Percentiles rank a stretch among this genome's conserved stretches.
phyloP scores from a whole-genome alignment of 2,329 filamentous ascomycete genomes.

The Pseudogymnoascus sp. region DNA sequence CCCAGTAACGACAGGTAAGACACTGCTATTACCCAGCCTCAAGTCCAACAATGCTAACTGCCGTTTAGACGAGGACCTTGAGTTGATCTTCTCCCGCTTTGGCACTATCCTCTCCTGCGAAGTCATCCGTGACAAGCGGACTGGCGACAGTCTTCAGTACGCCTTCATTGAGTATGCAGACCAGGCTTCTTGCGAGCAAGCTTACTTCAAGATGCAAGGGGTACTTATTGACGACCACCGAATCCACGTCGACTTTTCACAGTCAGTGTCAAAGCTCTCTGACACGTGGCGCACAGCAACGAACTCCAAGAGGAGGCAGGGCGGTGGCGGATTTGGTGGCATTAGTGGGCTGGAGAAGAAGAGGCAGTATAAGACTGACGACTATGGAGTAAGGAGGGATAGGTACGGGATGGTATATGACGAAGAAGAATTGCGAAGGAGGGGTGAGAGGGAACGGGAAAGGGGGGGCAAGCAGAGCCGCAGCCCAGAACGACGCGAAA shows the following conservation, averaged over 20 bases:
- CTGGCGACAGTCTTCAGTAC: conserved; percentile 91
- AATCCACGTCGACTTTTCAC: conserved; percentile 97
- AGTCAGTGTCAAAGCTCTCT: conserved; percentile 81
- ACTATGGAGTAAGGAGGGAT: conserved; percentile 32
- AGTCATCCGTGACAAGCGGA: conserved; percentile 88
- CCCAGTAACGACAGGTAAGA: conserved; percentile 69
- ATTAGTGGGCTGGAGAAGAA: conserved; percentile 82
- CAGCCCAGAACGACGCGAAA: conserved; percentile 31
- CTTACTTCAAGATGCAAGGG: conserved; percentile 98
- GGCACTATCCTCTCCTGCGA: conserved; percentile 93
- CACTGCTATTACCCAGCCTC: not conserved
- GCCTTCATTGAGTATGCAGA: conserved; percentile 96
- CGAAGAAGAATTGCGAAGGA: conserved; percentile 54
- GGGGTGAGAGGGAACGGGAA: conserved; percentile 35
- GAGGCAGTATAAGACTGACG: conserved; percentile 66
- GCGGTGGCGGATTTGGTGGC: conserved; percentile 77
- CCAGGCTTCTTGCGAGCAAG: conserved; percentile 84
- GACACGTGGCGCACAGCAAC: conserved; percentile 82
- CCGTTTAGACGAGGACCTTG: conserved; percentile 68
- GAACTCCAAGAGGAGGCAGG: conserved; percentile 63
- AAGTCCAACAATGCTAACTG: conserved; percentile 11
- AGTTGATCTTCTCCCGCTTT: conserved; percentile 94
- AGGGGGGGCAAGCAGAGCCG: conserved; percentile 36
- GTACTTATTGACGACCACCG: conserved; percentile 94
- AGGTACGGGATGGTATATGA: conserved; percentile 77